A percentile compares a stretch with the other conserved stretches of the same genome.
Conservation (phyloP, 2,329 filamentous ascomycete genomes). For the Fusarium brachygibbosum region DNA sequence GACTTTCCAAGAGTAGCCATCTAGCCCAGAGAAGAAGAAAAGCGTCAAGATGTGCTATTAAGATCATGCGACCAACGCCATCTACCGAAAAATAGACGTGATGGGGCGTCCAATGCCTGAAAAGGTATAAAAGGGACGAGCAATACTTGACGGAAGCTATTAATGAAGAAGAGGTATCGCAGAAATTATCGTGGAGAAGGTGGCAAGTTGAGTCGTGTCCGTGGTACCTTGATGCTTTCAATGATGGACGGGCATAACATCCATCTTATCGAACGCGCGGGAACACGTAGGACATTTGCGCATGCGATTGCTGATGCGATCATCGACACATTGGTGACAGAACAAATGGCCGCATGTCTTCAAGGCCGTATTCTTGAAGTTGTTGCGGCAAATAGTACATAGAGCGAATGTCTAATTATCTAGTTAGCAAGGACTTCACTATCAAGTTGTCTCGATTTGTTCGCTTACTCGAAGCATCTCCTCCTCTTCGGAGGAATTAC, state of each 20-base stretch:
- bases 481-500: slow-evolving; percentile 85
- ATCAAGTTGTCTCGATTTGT: neutral
- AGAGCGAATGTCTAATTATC: slow-evolving; percentile 61
- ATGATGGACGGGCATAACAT: slow-evolving; percentile 81
- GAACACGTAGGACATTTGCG: slow-evolving; percentile 96
- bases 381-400: slow-evolving; percentile 91
- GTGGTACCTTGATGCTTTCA: slow-evolving; percentile 38
- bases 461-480: slow-evolving; percentile 85
- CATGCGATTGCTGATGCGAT: slow-evolving; percentile 88
- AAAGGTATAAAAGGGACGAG: slow-evolving; percentile 35
- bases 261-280: slow-evolving; percentile 89
- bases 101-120: slow-evolving; percentile 19
- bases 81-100: slow-evolving; percentile 5
- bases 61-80: slow-evolving; percentile 27
- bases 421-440: slow-evolving; percentile 40
- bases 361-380: slow-evolving; percentile 94
- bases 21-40: slow-evolving; percentile 49
- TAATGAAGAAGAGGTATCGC: slow-evolving; percentile 48
- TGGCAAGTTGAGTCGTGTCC: slow-evolving; percentile 22
- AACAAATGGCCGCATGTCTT: slow-evolving; percentile 97
- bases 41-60: slow-evolving; percentile 39
- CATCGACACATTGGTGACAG: slow-evolving; percentile 90
- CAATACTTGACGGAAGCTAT: slow-evolving; percentile 44
- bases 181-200: slow-evolving; percentile 31
- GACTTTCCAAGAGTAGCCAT: slow-evolving; percentile 49